Percentiles rank a stretch among this genome's conserved stretches.
These are phyloP conservation scores for Herpetospermum pedunculosum DNA, from an alignment of 306 rosid genomes.

Conservation along the genomic window DNA sequence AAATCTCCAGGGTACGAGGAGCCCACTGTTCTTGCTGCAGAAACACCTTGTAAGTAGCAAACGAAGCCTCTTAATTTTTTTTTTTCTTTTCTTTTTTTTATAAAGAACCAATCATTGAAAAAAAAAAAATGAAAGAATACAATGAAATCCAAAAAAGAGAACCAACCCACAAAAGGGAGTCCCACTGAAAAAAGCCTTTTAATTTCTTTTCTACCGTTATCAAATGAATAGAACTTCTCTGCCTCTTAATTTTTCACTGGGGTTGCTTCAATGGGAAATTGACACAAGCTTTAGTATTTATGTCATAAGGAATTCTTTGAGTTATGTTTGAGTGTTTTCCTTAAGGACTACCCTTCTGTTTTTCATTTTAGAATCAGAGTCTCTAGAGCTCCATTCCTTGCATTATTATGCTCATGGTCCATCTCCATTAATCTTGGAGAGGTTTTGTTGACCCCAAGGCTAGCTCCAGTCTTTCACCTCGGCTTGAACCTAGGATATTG, in stretches of 20 bases:
- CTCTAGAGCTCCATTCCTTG: neutral
- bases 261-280: neutral
- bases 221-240: neutral
- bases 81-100: no score
- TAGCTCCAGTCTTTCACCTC: neutral
- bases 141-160: no score
- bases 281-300: neutral
- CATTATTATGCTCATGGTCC: neutral
- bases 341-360: neutral
- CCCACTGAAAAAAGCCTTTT: no score
- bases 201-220: neutral
- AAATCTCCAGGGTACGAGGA: conserved; percentile 51
- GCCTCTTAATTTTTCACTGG: neutral
- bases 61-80: neutral
- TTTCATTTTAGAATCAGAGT: neutral
- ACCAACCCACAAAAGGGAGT: no score
- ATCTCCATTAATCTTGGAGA: neutral
- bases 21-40: conserved; percentile 68
- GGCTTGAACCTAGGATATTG: neutral
- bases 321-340: neutral
- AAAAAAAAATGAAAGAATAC: no score
- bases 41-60: conserved; percentile 69
- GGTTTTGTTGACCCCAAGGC: neutral
- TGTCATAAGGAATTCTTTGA: neutral
- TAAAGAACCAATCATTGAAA: no score